Conservation (phyloP, 768 basidiomycete species). For the Leccinum boreale region DNA sequence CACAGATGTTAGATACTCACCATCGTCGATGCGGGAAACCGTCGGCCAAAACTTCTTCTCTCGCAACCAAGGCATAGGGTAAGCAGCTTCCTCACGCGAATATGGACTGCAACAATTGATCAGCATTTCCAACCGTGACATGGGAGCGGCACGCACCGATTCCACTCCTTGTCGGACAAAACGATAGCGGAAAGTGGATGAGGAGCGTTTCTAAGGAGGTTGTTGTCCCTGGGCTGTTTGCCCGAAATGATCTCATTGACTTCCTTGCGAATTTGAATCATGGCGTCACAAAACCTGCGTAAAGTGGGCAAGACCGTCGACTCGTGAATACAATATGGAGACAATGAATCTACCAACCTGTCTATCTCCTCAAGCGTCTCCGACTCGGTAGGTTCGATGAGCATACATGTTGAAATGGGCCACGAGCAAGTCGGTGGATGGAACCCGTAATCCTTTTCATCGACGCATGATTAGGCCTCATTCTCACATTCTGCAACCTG, state of each 20-base stretch:
- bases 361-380: slow-evolving; percentile 93
- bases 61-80: slow-evolving; percentile 76
- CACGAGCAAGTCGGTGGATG: slow-evolving; percentile 98
- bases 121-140: slow-evolving; percentile 1
- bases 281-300: slow-evolving; percentile 91
- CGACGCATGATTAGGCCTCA: not conserved
- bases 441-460: slow-evolving; percentile 77
- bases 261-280: slow-evolving; percentile 94
- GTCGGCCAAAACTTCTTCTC: slow-evolving; percentile 99
- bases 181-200: slow-evolving; percentile 79
- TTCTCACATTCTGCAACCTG: not conserved
- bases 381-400: slow-evolving; percentile 97
- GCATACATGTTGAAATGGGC: slow-evolving; percentile 96
- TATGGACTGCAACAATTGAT: slow-evolving; percentile 61
- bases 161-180: slow-evolving; percentile 79
- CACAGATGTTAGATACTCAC: slow-evolving; percentile 43
- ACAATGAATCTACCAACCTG: slow-evolving; percentile 41
- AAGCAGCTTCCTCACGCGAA: slow-evolving; percentile 85
- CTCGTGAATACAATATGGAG: not conserved
- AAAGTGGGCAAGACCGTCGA: not conserved
- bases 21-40: slow-evolving; percentile 95
- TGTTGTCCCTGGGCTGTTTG: slow-evolving; percentile 87
- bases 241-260: slow-evolving; percentile 84
- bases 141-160: slow-evolving; percentile 52
- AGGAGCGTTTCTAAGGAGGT: slow-evolving; percentile 90